A percentile compares a stretch with the other conserved stretches of the same genome.
phyloP scores from a whole-genome alignment of 352 stramenopile genomes.

The Phytophthora pinifolia region DNA sequence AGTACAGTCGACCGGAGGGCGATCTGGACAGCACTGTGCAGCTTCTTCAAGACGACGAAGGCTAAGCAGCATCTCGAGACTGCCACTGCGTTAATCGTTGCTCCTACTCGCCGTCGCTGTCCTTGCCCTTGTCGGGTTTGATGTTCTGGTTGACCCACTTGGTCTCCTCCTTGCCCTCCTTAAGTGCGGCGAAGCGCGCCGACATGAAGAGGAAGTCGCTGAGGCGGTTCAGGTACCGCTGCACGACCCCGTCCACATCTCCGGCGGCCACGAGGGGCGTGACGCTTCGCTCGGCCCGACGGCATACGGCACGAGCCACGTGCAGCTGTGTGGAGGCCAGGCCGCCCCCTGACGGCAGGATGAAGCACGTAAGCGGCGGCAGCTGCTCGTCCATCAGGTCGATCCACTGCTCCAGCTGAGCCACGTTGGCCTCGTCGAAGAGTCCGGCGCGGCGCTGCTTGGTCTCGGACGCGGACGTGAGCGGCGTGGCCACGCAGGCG shows the following conservation, averaged over 20 bases:
- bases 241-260: constrained; percentile 74
- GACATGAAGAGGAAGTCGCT: constrained; percentile 91
- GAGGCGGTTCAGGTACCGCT: constrained; percentile 85
- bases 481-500: constrained; percentile 85
- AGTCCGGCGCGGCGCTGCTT: constrained; percentile 62
- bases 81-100: neutral
- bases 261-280: constrained; percentile 71
- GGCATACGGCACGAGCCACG: constrained; percentile 80
- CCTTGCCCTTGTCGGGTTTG: constrained; percentile 32
- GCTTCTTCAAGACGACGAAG: constrained; percentile 5
- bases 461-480: constrained; percentile 55
- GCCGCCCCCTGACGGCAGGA: constrained; percentile 77
- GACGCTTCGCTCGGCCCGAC: constrained; percentile 85
- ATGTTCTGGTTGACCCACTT: constrained; percentile 83
- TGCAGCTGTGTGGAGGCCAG: constrained; percentile 86
- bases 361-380: constrained; percentile 86
- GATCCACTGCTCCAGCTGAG: constrained; percentile 80
- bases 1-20: constrained; percentile 30
- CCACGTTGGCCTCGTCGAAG: constrained; percentile 71
- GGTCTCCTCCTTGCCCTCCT: constrained; percentile 73
- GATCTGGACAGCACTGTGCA: constrained; percentile 4
- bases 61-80: neutral
- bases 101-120: constrained; percentile 7
- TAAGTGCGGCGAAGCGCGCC: constrained; percentile 56
- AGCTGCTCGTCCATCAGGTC: constrained; percentile 87